A percentile compares a stretch with the other conserved stretches of the same genome.
These are phyloP conservation scores for Hamamelis virginiana DNA, from an alignment of 164 flowering plant species.

Conservation along the genomic window DNA sequence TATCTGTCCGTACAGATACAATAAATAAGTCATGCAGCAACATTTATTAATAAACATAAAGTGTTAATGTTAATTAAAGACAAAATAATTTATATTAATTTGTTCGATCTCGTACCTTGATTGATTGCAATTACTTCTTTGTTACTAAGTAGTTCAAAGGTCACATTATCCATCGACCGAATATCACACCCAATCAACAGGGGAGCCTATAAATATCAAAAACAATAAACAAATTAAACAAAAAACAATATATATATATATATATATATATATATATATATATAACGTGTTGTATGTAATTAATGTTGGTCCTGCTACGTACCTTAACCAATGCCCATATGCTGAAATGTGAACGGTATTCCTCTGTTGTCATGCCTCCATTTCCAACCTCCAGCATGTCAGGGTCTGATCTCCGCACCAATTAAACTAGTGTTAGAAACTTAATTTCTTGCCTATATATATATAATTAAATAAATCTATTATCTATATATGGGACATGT, in stretches of 20 bases:
- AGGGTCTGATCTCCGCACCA: conserved; percentile 64
- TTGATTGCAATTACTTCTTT: conserved; percentile 74
- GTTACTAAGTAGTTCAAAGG: conserved; percentile 53
- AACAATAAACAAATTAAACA: too few relatives aligned
- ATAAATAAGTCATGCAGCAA: neutral
- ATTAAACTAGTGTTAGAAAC: too few relatives aligned
- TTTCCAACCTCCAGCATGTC: conserved; percentile 96
- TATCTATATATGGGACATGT: too few relatives aligned
- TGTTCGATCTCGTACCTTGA: conserved; percentile 47
- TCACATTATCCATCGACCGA: conserved; percentile 41
- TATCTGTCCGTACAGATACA: conserved; percentile 32
- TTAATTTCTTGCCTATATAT: too few relatives aligned
- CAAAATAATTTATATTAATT: neutral
- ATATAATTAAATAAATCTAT: too few relatives aligned
- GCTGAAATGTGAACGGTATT: conserved; percentile 84
- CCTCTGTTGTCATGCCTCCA: conserved; percentile 77
- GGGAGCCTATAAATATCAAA: conserved; percentile 88
- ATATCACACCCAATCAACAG: conserved; percentile 76
- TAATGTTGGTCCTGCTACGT: neutral
- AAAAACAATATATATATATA: too few relatives aligned
- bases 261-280: too few relatives aligned
- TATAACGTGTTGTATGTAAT: too few relatives aligned
- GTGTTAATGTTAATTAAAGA: too few relatives aligned
- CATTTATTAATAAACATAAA: too few relatives aligned
- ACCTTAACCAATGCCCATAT: conserved; percentile 86